Evolutionary conservation across 2,329 filamentous ascomycete species (phyloP).

Genomic region (Aspergillus proliferans): DNA sequence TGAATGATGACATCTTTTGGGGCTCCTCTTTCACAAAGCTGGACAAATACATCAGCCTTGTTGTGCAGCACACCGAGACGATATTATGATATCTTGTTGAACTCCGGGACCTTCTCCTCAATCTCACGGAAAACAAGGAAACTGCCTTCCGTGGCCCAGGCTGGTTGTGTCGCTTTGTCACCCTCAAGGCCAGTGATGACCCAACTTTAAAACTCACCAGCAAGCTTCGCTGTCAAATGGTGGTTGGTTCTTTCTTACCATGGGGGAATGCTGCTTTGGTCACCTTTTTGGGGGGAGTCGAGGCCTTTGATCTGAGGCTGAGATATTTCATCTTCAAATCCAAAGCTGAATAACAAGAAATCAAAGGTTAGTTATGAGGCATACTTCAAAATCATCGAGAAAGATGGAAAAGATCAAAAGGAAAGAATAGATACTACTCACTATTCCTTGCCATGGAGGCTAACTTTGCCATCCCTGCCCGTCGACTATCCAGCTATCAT

Average conservation of each 20-base stretch:
- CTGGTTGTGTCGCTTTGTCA: conserved; percentile 24
- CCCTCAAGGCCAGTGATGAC: conserved; percentile 34
- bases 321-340: conserved; percentile 39
- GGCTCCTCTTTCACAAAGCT: conserved; percentile 32
- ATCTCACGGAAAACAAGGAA: conserved; percentile 42
- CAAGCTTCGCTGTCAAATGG: background rate
- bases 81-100: conserved; percentile 17
- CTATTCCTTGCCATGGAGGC: conserved; percentile 8
- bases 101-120: conserved; percentile 41
- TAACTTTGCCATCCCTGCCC: background rate
- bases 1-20: conserved; percentile 5
- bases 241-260: background rate
- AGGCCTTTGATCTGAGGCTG: conserved; percentile 33
- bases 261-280: no score
- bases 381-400: background rate
- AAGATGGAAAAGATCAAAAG: background rate
- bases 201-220: background rate
- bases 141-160: conserved; percentile 40
- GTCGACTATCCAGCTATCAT: conserved; percentile 9
- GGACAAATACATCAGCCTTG: background rate
- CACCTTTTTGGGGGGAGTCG: conserved; percentile 4
- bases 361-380: background rate
- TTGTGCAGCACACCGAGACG: background rate
- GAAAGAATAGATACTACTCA: background rate
- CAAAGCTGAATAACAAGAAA: conserved; percentile 27